Conservation (phyloP, 345 rosid species). For the Lepidium sativum region DNA sequence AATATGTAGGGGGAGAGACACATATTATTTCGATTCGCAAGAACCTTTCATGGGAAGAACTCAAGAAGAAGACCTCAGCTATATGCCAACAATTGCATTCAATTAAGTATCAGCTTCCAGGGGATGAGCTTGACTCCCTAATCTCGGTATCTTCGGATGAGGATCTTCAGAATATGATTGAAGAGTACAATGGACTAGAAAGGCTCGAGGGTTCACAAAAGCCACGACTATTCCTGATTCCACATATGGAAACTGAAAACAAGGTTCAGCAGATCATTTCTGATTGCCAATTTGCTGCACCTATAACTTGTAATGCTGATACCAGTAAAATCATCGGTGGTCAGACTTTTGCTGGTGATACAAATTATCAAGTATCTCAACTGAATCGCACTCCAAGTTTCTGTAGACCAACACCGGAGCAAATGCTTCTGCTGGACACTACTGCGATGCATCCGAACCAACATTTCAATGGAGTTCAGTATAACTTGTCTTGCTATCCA, state of each 20-base stretch:
- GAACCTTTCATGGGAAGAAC: slow-evolving; percentile 49
- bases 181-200: slow-evolving; percentile 51
- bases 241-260: slow-evolving; percentile 39
- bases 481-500: slow-evolving; percentile 27
- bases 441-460: slow-evolving; percentile 26
- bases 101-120: slow-evolving; percentile 66
- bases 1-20: slow-evolving; percentile 67
- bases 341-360: slow-evolving; percentile 28
- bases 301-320: slow-evolving; percentile 40
- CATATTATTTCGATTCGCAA: slow-evolving; percentile 44
- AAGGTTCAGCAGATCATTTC: slow-evolving; percentile 31
- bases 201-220: slow-evolving; percentile 45
- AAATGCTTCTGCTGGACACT: slow-evolving; percentile 29
- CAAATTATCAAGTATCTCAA: slow-evolving; percentile 26
- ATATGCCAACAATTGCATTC: slow-evolving; percentile 47
- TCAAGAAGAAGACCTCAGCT: slow-evolving; percentile 41
- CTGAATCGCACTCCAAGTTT: slow-evolving; percentile 28
- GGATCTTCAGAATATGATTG: slow-evolving; percentile 63
- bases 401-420: slow-evolving; percentile 16
- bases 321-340: slow-evolving; percentile 25
- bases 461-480: slow-evolving; percentile 25
- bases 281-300: slow-evolving; percentile 39
- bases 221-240: slow-evolving; percentile 54
- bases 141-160: slow-evolving; percentile 61
- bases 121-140: slow-evolving; percentile 59